Evolutionary conservation across 306 rosid species (phyloP).

Genomic region (Glycyrrhiza uralensis): DNA sequence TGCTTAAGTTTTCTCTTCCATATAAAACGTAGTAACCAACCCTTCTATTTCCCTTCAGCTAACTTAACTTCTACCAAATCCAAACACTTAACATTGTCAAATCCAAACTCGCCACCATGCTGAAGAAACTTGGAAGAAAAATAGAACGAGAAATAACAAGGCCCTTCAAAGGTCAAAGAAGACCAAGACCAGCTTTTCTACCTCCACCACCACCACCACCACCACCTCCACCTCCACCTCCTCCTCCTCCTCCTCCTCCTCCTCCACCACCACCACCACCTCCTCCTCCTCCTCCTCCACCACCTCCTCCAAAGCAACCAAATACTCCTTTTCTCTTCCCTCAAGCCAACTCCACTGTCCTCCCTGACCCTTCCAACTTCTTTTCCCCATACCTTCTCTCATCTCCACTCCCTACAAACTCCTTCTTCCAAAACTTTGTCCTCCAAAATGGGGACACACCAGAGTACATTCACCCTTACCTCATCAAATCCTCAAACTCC

Average conservation of each 20-base stretch:
- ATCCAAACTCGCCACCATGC: conserved; percentile 29
- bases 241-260: neutral
- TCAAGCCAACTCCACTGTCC: conserved; percentile 44
- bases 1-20: neutral
- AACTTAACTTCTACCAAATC: conserved; percentile 16
- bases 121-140: conserved; percentile 35
- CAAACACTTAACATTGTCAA: neutral
- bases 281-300: neutral
- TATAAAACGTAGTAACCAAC: neutral
- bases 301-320: conserved; percentile 7
- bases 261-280: neutral
- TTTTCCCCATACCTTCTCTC: conserved; percentile 63
- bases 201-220: neutral
- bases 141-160: too few relatives aligned
- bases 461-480: conserved; percentile 83
- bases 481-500: conserved; percentile 58
- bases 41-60: conserved; percentile 10
- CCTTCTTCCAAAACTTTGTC: conserved; percentile 80
- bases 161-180: neutral
- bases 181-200: neutral
- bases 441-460: conserved; percentile 66
- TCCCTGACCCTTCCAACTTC: conserved; percentile 73
- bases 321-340: conserved; percentile 61
- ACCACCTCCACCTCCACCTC: neutral
- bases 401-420: conserved; percentile 75